These are phyloP conservation scores for Kwoniella mangroviensis DNA, from an alignment of 768 basidiomycete genomes.

Conservation along the genomic window DNA sequence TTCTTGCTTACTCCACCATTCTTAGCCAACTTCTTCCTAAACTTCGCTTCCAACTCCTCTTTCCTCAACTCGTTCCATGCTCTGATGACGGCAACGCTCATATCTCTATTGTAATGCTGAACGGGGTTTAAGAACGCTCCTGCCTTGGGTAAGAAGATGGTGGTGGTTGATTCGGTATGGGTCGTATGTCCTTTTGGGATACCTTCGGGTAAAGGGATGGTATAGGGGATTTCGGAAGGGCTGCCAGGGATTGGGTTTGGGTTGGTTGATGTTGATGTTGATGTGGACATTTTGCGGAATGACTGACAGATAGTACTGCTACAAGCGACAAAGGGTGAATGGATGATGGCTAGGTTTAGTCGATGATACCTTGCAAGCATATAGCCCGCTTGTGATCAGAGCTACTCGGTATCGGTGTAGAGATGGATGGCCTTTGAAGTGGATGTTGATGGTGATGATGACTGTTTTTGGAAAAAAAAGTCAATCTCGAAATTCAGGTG, in stretches of 20 bases:
- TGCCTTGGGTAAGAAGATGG: conserved; percentile 70
- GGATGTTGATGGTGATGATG: neutral
- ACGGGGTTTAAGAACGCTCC: conserved; percentile 96
- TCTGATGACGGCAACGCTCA: conserved; percentile 86
- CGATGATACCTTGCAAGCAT: neutral
- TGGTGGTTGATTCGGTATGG: conserved; percentile 56
- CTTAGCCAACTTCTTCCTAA: conserved; percentile 65
- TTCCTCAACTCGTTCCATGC: conserved; percentile 76
- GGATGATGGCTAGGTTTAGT: neutral
- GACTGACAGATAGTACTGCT: neutral
- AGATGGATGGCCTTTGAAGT: neutral
- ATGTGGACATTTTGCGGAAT: conserved; percentile 11
- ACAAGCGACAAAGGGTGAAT: neutral
- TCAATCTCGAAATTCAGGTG: conserved; percentile 7
- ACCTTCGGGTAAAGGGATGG: conserved; percentile 40
- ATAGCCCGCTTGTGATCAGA: neutral
- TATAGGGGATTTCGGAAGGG: conserved; percentile 32
- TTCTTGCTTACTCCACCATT: conserved; percentile 55
- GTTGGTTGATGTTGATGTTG: neutral
- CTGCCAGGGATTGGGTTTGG: neutral
- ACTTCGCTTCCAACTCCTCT: conserved; percentile 42
- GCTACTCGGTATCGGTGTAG: neutral
- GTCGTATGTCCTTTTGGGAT: conserved; percentile 51
- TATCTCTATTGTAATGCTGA: conserved; percentile 96
- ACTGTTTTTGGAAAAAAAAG: neutral